These are phyloP conservation scores for Exophiala dermatitidis DNA, from an alignment of 2,329 filamentous ascomycete genomes.

Conservation along the genomic window DNA sequence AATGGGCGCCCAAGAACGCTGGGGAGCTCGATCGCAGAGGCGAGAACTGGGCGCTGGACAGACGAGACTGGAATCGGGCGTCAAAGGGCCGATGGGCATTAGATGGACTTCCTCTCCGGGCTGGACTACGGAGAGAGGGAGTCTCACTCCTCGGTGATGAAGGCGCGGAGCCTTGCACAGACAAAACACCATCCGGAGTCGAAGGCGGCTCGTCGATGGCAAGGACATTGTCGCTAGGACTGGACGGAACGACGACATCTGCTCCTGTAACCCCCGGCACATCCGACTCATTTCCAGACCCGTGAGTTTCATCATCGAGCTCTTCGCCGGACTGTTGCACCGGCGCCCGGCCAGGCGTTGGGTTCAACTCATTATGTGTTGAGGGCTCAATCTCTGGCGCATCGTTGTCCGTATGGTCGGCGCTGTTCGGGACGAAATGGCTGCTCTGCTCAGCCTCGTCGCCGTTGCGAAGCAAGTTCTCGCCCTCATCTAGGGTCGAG, in stretches of 20 bases:
- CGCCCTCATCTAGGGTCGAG: slow-evolving; percentile 57
- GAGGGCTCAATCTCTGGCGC: slow-evolving; percentile 16
- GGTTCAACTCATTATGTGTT: neutral
- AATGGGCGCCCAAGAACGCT: slow-evolving; percentile 67
- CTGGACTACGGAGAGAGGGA: slow-evolving; percentile 44
- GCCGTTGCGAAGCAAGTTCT: slow-evolving; percentile 51
- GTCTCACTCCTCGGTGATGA: slow-evolving; percentile 39
- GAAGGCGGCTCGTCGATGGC: slow-evolving; percentile 64
- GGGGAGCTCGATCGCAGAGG: slow-evolving; percentile 65
- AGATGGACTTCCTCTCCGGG: slow-evolving; percentile 63
- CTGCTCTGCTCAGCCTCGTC: slow-evolving; percentile 39
- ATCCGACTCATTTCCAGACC: neutral
- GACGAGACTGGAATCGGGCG: slow-evolving; percentile 81
- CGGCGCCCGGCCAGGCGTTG: neutral
- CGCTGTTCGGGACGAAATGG: slow-evolving; percentile 27
- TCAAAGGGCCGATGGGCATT: slow-evolving; percentile 90
- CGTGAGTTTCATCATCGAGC: slow-evolving; percentile 21
- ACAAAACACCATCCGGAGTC: slow-evolving; percentile 75
- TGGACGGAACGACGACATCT: slow-evolving; percentile 2
- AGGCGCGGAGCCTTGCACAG: slow-evolving; percentile 57
- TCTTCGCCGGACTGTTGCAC: slow-evolving; percentile 18
- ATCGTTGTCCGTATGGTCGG: slow-evolving; percentile 29
- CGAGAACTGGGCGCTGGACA: slow-evolving; percentile 55
- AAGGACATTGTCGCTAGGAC: slow-evolving; percentile 26
- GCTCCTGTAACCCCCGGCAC: neutral